Evolutionary conservation across 495 filamentous ascomycete genomes (phyloP), one percentile per base, ranked within the genome.

Genomic region (Melanomma pulvis-pyrius): DNA sequence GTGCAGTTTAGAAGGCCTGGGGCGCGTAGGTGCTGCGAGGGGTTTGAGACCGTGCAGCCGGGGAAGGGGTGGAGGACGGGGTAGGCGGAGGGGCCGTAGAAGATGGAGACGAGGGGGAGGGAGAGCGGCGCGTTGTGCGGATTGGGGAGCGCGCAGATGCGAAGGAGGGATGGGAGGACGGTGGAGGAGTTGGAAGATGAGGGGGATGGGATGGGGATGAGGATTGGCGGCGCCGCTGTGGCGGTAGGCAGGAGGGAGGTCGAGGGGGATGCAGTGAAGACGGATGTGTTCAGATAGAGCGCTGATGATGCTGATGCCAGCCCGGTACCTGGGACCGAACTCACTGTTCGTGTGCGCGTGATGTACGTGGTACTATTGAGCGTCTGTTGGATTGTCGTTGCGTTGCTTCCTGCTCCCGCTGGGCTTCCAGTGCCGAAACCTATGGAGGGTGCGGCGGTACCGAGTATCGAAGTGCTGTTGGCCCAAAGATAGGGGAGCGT

Each of bases 31-130:
- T 29, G 4, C 58, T 73, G 70, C 11, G 21, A 46, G 15, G 67
- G 22, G 50, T 69, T 71, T 19, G 63, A 54, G 1, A 54, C 22
- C n/a, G 55, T 36, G 54, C 74, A 74, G 39, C 60, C 74, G 24
- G 64, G 65, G 59, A 78, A 79, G 52, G 79, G 69, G 9, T 75
- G 74, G 26, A 78, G 72, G 3, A 71, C 70, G 7, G 80, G 79
- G 56, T 77, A 77, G 46, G 56, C 70, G 22, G 68, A 54, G 15
- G 65, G 51, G 36, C 58, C 53, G 63, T 69, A 72, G 72, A 74
- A 84, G 19, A 72, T 44, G 62, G 77, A 79, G 19, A 87, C 57
- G 75, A 87, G 86, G 29, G 84, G 77, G 5, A 87, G 75, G 13
- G 83, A 79, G 51, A 86, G 24, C n/a, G 39, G 39, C 2, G 39